Conservation (phyloP, 257 asterid species). For the Paulownia fortunei region DNA sequence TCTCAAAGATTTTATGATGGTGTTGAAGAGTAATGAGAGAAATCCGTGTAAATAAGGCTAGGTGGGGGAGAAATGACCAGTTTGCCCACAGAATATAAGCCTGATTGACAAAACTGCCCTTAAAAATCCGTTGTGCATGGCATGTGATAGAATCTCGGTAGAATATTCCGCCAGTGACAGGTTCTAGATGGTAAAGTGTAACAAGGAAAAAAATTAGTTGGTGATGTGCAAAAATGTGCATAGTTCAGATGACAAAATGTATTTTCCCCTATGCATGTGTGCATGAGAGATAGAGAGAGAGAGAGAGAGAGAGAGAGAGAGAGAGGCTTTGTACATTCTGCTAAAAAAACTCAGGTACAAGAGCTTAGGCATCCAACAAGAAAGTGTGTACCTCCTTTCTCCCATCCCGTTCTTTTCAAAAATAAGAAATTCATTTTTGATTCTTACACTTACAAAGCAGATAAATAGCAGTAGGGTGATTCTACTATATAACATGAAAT, state of each 20-base stretch:
- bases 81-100: background rate
- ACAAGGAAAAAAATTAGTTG: background rate
- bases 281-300: background rate
- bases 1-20: background rate
- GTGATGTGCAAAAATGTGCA: too few species aligned
- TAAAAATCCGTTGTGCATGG: background rate
- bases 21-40: background rate
- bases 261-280: background rate
- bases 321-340: background rate
- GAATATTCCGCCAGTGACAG: background rate
- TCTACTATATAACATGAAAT: slow-evolving; percentile 1
- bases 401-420: background rate
- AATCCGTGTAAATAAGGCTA: background rate
- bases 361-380: too few species aligned
- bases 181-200: background rate
- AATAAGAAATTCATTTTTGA: background rate
- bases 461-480: background rate
- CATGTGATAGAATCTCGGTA: background rate
- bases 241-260: too few species aligned
- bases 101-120: background rate
- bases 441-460: background rate
- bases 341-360: too few species aligned
- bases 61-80: background rate
- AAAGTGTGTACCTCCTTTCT: too few species aligned
- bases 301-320: background rate